Evolutionary conservation across 2,329 filamentous ascomycete genomes (phyloP).

Genomic region (Xylaria polymorpha): DNA sequence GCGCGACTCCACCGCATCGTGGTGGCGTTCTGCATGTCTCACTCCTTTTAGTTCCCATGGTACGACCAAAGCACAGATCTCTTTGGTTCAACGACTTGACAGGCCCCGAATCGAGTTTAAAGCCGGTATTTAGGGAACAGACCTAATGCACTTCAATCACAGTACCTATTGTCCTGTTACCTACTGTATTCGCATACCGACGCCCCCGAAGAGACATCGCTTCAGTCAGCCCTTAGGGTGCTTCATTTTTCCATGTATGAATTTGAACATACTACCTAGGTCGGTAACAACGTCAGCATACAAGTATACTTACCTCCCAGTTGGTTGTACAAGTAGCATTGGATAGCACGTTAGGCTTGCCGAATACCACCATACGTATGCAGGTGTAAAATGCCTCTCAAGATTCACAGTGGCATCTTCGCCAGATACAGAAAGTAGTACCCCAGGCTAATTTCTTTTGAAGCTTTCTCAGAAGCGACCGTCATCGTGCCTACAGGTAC

Average conservation of each 20-base stretch:
- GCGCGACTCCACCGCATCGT: conserved; percentile 45
- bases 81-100: conserved; percentile 20
- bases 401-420: conserved; percentile 4
- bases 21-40: conserved; percentile 50
- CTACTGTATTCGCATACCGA: background rate
- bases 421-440: conserved; percentile 22
- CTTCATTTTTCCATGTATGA: background rate
- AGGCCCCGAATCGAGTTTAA: conserved; percentile 12
- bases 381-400: conserved; percentile 22
- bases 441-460: conserved; percentile 19
- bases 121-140: conserved; percentile 9
- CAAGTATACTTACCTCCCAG: background rate
- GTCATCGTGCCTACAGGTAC: conserved; percentile 1
- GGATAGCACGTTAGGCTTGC: conserved; percentile 17
- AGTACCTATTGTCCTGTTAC: background rate
- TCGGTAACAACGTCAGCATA: background rate
- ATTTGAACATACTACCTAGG: no score
- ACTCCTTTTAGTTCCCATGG: conserved; percentile 37
- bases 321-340: background rate
- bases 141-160: conserved; percentile 3
- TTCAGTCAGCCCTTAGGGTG: background rate
- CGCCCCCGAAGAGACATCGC: conserved; percentile 6
- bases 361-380: conserved; percentile 28
- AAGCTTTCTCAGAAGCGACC: conserved; percentile 18
- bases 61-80: conserved; percentile 11